These are phyloP conservation scores for Calendula officinalis DNA, from an alignment of 129 eudicot species.

Conservation along the genomic window DNA sequence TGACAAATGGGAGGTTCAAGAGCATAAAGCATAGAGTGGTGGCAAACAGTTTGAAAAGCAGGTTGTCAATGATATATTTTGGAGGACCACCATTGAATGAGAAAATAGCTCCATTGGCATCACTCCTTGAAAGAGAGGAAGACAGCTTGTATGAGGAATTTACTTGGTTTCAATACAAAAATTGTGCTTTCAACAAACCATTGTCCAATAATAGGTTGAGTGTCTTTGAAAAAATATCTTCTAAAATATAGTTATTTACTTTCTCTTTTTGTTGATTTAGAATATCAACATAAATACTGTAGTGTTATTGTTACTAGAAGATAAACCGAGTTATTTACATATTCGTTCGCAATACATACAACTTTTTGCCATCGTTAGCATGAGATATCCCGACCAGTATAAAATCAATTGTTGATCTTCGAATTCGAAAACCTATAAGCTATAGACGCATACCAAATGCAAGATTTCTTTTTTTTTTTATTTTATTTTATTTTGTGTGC, in stretches of 20 bases:
- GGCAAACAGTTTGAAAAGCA: slow-evolving; percentile 61
- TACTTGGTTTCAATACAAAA: slow-evolving; percentile 92
- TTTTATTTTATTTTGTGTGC: too few species aligned
- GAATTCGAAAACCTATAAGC: too few species aligned
- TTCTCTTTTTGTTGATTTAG: background rate
- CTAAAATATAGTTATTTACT: background rate
- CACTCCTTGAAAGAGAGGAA: slow-evolving; percentile 58
- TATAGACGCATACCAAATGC: too few species aligned
- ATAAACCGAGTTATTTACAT: too few species aligned
- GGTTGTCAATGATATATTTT: slow-evolving; percentile 88
- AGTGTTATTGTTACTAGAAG: too few species aligned
- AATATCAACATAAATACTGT: background rate
- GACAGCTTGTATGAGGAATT: slow-evolving; percentile 92
- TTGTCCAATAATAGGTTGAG: slow-evolving; percentile 73
- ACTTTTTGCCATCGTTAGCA: too few species aligned
- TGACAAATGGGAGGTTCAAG: slow-evolving; percentile 91
- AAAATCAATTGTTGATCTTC: too few species aligned
- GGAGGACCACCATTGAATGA: slow-evolving; percentile 95
- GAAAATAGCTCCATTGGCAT: slow-evolving; percentile 86
- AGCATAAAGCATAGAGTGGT: slow-evolving; percentile 84
- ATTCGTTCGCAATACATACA: too few species aligned
- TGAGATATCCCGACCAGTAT: too few species aligned
- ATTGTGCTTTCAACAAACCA: slow-evolving; percentile 49
- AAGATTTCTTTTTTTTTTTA: too few species aligned
- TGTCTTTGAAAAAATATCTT: slow-evolving; percentile 52